Conservation (phyloP, 1,139 yeast species). For the Debaryomyces fabryi region DNA sequence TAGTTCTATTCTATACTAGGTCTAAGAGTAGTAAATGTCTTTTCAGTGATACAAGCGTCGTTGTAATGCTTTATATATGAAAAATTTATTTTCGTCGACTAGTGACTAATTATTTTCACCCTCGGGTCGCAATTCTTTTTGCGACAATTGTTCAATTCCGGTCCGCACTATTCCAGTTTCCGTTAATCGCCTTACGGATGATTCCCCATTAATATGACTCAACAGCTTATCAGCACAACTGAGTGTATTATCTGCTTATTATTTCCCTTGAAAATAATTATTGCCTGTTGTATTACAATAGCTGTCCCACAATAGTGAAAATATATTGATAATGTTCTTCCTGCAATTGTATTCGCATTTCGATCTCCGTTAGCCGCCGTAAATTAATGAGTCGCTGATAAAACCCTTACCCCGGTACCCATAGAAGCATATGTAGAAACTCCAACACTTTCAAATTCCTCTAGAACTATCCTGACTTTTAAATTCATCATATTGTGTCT, state of each 20-base stretch:
- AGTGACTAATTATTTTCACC: slow-evolving; percentile 4
- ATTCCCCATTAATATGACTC: not conserved
- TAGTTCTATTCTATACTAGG: slow-evolving; percentile 25
- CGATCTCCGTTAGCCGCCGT: not conserved
- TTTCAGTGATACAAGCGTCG: not conserved
- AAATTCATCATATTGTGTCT: not conserved
- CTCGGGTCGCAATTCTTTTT: not conserved
- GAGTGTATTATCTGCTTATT: not conserved
- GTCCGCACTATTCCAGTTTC: not conserved
- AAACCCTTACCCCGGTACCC: not conserved
- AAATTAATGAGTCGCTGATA: not conserved
- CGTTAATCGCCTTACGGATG: not conserved
- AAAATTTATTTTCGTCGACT: slow-evolving; percentile 8
- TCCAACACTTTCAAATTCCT: not conserved
- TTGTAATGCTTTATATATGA: not conserved
- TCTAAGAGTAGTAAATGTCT: not conserved
- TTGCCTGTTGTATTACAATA: not conserved
- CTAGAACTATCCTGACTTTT: not conserved
- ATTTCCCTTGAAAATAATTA: not conserved
- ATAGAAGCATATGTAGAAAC: not conserved
- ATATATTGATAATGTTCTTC: not conserved
- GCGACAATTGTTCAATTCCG: not conserved
- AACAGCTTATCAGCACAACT: not conserved
- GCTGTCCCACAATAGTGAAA: not conserved
- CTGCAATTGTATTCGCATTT: not conserved